phyloP scores from a whole-genome alignment of 495 filamentous ascomycete species.

The Staphylotrichum tortipilum region DNA sequence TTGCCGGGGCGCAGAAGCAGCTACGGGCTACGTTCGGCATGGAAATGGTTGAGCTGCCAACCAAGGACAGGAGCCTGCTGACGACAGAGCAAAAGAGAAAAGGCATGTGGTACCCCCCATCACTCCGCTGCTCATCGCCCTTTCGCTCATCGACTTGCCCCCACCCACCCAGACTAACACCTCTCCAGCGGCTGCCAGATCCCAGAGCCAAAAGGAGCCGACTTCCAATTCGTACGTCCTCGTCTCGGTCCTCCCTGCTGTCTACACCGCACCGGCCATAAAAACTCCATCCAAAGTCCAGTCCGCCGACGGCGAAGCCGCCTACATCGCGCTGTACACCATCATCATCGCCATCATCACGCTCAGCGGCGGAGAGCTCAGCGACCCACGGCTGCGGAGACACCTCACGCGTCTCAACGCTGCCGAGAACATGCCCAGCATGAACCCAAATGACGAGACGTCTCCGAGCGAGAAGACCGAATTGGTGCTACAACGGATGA shows the following conservation, averaged over 20 bases:
- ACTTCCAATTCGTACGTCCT: slow-evolving; percentile 69
- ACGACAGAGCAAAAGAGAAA: slow-evolving; percentile 63
- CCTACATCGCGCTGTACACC: slow-evolving; percentile 73
- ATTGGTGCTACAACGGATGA: slow-evolving; percentile 61
- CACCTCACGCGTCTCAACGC: slow-evolving; percentile 70
- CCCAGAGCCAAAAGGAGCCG: slow-evolving; percentile 33
- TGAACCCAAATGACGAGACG: slow-evolving; percentile 45
- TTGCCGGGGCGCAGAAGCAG: slow-evolving; percentile 56
- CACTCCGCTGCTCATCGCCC: no score
- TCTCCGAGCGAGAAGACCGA: slow-evolving; percentile 62
- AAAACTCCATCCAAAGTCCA: slow-evolving; percentile 59
- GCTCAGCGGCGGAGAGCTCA: slow-evolving; percentile 57
- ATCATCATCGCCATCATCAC: slow-evolving; percentile 69
- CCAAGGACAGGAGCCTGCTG: slow-evolving; percentile 78
- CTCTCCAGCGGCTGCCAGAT: slow-evolving; percentile 29
- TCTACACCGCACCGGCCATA: slow-evolving; percentile 56
- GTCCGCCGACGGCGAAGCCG: slow-evolving; percentile 54
- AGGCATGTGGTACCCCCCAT: slow-evolving; percentile 15
- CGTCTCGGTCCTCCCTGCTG: slow-evolving; percentile 55
- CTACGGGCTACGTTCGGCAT: slow-evolving; percentile 68
- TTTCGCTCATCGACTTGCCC: no score
- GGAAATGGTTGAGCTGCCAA: slow-evolving; percentile 74
- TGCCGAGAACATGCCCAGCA: slow-evolving; percentile 51
- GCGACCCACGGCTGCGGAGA: slow-evolving; percentile 62
- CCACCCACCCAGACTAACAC: neutral